Evolutionary conservation across 2,329 filamentous ascomycete genomes (phyloP), one percentile per base, ranked within the genome.

Genomic region (Aspergillus sp.): DNA sequence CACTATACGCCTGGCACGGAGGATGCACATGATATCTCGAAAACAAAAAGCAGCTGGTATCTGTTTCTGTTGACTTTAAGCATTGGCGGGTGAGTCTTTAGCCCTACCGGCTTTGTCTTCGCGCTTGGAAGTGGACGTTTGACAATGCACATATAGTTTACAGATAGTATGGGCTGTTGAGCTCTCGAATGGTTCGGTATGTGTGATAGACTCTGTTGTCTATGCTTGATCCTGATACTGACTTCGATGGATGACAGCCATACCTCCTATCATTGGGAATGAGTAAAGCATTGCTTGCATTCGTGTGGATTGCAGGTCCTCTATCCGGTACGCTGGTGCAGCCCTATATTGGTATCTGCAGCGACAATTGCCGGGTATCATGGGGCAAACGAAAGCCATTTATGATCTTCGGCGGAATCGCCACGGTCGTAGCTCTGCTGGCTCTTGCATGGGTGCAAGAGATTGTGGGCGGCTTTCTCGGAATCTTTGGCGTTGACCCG

Each of bases 141-240:
- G 12, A 64, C 45, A 12, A 52, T 66, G 32, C 65, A 49, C 31
- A 39, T 36, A 22, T 64, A 84, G 91, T 24, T 81, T 98, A 63
- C 94, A 98, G 78, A 90, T 98, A 67, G 92, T 94, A 29, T 98
- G 94, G 94, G 93, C 93, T 1, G 92, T 96, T 47, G 94, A 98
- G 76, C 82, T 96, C 47, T 96, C 92, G 56, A 94, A 96, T 79
- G 93, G 93, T 67, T 96, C 94, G 55, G 83, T 85, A 73, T 70
- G 82, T 77, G 20, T 24, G 16, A 20, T 14, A 29, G 12, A 14
- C 24, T n/a, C 11, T 18, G 18, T 20, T 11, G 16, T 14, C 12
- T 31, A 31, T 31, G 5, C 4, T 9, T 12, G 3, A 22, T n/a
- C 52, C 47, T 24, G 29, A 42, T 12, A 47, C 49, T 59, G 18